These are phyloP conservation scores for Furcasterigmium furcatum DNA, from an alignment of 2,329 filamentous ascomycete genomes.

Conservation along the genomic window DNA sequence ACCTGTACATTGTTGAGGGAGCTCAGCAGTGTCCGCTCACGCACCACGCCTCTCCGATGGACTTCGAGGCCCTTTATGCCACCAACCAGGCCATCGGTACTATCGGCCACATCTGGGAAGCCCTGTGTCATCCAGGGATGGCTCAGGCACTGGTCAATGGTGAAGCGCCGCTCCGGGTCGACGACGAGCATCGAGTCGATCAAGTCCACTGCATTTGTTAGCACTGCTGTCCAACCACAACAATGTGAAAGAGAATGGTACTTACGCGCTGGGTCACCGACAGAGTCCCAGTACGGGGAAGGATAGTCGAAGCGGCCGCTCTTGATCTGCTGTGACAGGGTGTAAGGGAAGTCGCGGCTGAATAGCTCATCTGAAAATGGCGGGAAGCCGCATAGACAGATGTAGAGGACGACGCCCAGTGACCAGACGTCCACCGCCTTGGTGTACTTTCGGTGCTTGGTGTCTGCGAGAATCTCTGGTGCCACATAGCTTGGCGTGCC, in stretches of 20 bases:
- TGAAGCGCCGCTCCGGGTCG: slow-evolving; percentile 77
- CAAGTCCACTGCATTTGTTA: slow-evolving; percentile 60
- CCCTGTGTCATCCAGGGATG: slow-evolving; percentile 83
- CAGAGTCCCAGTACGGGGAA: slow-evolving; percentile 90
- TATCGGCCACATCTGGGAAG: slow-evolving; percentile 66
- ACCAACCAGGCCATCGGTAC: slow-evolving; percentile 88
- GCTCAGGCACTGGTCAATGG: slow-evolving; percentile 83
- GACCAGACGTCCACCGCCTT: slow-evolving; percentile 97
- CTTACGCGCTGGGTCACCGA: slow-evolving; percentile 76
- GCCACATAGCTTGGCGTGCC: slow-evolving; percentile 98
- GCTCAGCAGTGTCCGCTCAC: slow-evolving; percentile 83
- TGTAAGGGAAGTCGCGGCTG: slow-evolving; percentile 78
- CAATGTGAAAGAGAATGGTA: slow-evolving; percentile 5
- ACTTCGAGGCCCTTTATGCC: slow-evolving; percentile 81
- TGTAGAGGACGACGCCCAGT: slow-evolving; percentile 95
- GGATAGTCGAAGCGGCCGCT: slow-evolving; percentile 89
- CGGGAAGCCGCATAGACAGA: slow-evolving; percentile 93
- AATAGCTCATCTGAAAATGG: slow-evolving; percentile 95
- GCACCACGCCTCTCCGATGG: slow-evolving; percentile 70
- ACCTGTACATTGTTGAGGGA: slow-evolving; percentile 72
- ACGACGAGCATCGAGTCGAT: slow-evolving; percentile 95
- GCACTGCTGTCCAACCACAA: too few relatives aligned
- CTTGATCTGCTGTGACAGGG: slow-evolving; percentile 84
- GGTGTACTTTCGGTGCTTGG: slow-evolving; percentile 81
- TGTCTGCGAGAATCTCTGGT: slow-evolving; percentile 86